Conservation (phyloP, 2,329 filamentous ascomycete genomes). For the Chaetomiaceae sp. region DNA sequence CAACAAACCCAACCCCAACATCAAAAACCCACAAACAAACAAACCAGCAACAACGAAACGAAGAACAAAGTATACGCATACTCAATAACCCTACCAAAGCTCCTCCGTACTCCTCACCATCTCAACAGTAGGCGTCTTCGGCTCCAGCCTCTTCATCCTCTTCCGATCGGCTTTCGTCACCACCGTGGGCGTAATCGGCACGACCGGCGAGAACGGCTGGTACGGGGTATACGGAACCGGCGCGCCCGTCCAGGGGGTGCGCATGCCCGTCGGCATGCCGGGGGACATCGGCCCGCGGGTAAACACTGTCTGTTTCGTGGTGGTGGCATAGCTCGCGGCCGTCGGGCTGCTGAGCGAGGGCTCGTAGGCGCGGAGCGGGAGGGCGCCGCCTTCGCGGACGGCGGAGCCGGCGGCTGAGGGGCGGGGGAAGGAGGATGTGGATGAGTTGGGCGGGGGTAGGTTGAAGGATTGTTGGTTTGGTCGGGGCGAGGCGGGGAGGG, state of each 20-base stretch:
- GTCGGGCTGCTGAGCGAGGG: conserved; percentile 50
- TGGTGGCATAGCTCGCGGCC: conserved; percentile 43
- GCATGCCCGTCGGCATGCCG: conserved; percentile 53
- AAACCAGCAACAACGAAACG: neutral
- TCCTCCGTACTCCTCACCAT: conserved; percentile 61
- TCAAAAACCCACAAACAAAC: neutral
- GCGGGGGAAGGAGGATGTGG: conserved; percentile 1
- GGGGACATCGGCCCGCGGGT: conserved; percentile 55
- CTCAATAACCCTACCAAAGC: conserved; percentile 48
- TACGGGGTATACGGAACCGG: conserved; percentile 72
- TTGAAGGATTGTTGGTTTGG: conserved; percentile 40
- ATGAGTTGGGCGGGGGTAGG: conserved; percentile 23
- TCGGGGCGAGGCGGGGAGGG: conserved; percentile 47
- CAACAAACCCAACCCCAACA: neutral
- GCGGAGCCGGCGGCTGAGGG: conserved; percentile 36
- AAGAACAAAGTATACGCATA: neutral
- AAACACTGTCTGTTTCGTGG: conserved; percentile 62
- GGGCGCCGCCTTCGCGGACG: conserved; percentile 51
- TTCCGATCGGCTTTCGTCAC: conserved; percentile 68
- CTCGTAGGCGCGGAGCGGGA: conserved; percentile 61
- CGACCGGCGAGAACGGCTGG: conserved; percentile 70
- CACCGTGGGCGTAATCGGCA: conserved; percentile 72
- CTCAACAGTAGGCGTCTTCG: conserved; percentile 58
- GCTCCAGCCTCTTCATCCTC: conserved; percentile 60
- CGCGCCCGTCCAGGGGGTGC: conserved; percentile 57